Evolutionary conservation across 371 early-diverging fungal species (phyloP).

Genomic region (Mucor sp.): DNA sequence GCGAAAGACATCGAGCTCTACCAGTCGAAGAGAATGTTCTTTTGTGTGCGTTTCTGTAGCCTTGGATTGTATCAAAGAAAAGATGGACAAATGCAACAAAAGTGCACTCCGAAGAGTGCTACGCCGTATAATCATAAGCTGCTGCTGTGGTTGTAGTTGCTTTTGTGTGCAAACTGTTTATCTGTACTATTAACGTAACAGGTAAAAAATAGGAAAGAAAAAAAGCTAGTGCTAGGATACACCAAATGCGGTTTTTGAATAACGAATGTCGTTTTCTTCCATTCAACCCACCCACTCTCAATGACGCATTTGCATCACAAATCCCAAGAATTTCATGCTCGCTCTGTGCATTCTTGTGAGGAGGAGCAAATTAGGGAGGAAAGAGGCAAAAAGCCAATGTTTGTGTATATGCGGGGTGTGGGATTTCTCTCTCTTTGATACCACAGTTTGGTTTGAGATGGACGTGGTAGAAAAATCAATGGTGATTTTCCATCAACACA

Average conservation of each 20-base stretch:
- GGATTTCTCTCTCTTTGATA: neutral
- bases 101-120: slow-evolving; percentile 12
- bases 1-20: neutral
- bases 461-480: neutral
- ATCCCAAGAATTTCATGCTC: neutral
- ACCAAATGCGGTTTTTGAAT: neutral
- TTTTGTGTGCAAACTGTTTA: neutral
- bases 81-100: slow-evolving; percentile 2
- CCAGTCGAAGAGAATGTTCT: neutral
- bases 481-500: neutral
- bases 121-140: slow-evolving; percentile 10
- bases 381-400: too few relatives aligned
- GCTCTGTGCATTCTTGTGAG: neutral
- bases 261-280: neutral
- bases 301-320: neutral
- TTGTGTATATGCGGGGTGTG: too few relatives aligned
- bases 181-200: neutral
- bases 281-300: neutral
- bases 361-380: neutral
- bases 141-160: neutral
- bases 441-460: neutral
- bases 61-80: neutral
- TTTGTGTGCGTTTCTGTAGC: neutral
- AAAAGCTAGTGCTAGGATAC: neutral
- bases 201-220: neutral